phyloP scores from a whole-genome alignment of 805 yeast genomes.

The Danielia oregonensis region DNA sequence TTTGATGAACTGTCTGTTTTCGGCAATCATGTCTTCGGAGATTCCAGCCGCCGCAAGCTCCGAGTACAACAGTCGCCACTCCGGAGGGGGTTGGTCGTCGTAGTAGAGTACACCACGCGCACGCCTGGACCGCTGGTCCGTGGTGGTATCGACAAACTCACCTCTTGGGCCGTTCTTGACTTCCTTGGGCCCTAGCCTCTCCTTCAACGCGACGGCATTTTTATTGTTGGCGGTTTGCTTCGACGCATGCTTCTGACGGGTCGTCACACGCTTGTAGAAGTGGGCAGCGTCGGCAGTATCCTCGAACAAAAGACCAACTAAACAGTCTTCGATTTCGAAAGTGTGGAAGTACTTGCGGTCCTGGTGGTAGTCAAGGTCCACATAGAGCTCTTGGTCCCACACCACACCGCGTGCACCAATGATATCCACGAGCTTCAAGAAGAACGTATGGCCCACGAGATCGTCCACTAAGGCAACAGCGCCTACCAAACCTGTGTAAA shows the following conservation, averaged over 20 bases:
- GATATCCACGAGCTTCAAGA: conserved; percentile 84
- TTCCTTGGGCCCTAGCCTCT: conserved; percentile 25
- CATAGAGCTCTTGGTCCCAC: conserved; percentile 96
- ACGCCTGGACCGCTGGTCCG: conserved; percentile 54
- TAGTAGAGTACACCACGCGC: conserved; percentile 62
- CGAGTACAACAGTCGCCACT: conserved; percentile 72
- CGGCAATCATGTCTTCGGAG: conserved; percentile 84
- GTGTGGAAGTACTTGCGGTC: conserved; percentile 94
- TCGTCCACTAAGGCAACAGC: conserved; percentile 88
- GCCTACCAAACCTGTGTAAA: conserved; percentile 83
- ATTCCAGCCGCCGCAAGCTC: conserved; percentile 78
- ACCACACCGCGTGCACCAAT: conserved; percentile 78
- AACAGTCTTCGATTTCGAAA: conserved; percentile 89
- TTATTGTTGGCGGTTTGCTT: conserved; percentile 83
- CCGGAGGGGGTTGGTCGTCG: conserved; percentile 78
- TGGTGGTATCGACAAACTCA: conserved; percentile 43
- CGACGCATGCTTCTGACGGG: conserved; percentile 78
- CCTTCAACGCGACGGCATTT: conserved; percentile 79
- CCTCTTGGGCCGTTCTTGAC: conserved; percentile 61
- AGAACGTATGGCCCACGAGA: conserved; percentile 89
- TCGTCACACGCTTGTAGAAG: conserved; percentile 71
- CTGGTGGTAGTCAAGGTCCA: conserved; percentile 84
- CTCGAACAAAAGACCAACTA: conserved; percentile 82
- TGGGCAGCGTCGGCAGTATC: conserved; percentile 85
- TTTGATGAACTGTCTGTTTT: conserved; percentile 77